Conservation (phyloP, 257 asterid species). For the Plantago elongata region DNA sequence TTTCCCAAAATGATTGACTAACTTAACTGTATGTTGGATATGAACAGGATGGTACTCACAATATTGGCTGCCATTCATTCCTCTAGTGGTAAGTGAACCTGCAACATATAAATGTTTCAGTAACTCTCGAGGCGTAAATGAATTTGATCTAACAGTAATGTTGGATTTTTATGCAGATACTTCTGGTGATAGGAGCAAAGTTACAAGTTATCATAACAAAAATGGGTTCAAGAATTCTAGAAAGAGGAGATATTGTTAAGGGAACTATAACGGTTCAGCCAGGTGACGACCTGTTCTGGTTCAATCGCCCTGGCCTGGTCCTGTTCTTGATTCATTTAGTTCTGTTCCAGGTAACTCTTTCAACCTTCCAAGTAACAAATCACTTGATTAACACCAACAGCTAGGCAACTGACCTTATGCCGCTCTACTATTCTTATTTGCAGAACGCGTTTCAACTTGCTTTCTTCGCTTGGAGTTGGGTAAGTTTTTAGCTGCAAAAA, state of each 20-base stretch:
- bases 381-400: background rate
- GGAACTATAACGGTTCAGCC: conserved; percentile 81
- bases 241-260: conserved; percentile 72
- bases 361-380: background rate
- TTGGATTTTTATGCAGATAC: conserved; percentile 34
- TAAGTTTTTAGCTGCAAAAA: conserved; percentile 23
- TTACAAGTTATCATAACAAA: conserved; percentile 81
- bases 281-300: conserved; percentile 79
- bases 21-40: background rate
- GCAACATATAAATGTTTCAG: background rate
- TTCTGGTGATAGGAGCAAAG: conserved; percentile 74
- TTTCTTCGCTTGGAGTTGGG: conserved; percentile 89
- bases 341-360: conserved; percentile 54
- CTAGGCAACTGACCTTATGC: conserved; percentile 6
- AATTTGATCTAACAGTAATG: background rate
- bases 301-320: conserved; percentile 53
- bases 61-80: conserved; percentile 83
- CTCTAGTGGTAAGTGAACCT: conserved; percentile 55
- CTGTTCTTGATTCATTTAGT: conserved; percentile 75
- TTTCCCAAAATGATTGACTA: conserved; percentile 15
- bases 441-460: conserved; percentile 97
- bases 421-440: conserved; percentile 9
- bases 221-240: conserved; percentile 83
- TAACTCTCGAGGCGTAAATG: background rate
- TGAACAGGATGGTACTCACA: conserved; percentile 80